A percentile compares a stretch with the other conserved stretches of the same genome.
These are phyloP conservation scores for Termitomyces sp. DNA, from an alignment of 768 basidiomycete species.

Conservation along the genomic window DNA sequence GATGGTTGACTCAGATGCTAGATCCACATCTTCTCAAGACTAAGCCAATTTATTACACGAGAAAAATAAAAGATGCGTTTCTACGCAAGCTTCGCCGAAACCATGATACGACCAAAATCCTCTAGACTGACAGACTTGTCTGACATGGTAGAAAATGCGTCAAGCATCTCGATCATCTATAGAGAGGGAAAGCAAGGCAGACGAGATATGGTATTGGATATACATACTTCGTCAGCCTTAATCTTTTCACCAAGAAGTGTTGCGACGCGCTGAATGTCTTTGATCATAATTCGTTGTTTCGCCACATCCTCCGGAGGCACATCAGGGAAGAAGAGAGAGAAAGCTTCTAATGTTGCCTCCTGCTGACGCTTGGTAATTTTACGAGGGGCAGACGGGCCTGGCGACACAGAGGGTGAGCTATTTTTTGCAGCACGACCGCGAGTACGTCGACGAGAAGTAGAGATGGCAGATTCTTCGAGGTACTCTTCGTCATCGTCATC, in stretches of 20 bases:
- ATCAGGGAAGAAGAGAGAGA: conserved; percentile 69
- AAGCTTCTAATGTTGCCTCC: conserved; percentile 50
- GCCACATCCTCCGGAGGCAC: conserved; percentile 39
- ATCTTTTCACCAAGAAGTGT: conserved; percentile 65
- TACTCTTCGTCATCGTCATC: conserved; percentile 27
- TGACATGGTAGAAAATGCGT: conserved; percentile 61
- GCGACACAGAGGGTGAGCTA: conserved; percentile 6
- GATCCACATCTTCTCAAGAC: no score
- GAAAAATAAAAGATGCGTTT: no score
- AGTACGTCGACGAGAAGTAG: conserved; percentile 16
- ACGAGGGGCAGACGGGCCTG: conserved; percentile 2
- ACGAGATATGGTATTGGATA: neutral
- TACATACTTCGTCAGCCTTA: conserved; percentile 66
- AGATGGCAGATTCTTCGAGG: conserved; percentile 15
- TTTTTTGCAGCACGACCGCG: conserved; percentile 3
- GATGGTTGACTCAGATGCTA: neutral
- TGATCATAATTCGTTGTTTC: conserved; percentile 53
- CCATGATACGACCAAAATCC: conserved; percentile 78
- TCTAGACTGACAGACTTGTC: conserved; percentile 63
- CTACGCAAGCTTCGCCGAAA: conserved; percentile 43
- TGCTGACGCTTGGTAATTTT: conserved; percentile 48
- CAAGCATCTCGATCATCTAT: conserved; percentile 77
- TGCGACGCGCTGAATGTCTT: conserved; percentile 58
- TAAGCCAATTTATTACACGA: no score
- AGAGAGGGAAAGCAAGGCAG: neutral